phyloP scores from a whole-genome alignment of 306 rosid species.

The Gastrolobium villosum region DNA sequence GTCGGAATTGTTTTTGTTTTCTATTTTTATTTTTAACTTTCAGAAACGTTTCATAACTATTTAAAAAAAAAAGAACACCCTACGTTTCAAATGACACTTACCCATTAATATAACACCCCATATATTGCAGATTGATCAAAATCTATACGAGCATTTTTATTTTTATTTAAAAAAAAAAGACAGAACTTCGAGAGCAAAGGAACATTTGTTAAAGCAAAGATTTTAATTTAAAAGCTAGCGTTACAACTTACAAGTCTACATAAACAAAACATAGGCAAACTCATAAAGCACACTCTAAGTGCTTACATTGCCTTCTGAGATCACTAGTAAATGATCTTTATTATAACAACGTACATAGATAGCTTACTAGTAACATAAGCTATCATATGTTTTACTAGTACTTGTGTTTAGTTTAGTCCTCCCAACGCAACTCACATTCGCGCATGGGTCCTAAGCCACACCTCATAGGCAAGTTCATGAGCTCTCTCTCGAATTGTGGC shows the following conservation, averaged over 20 bases:
- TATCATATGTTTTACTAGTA: too few relatives aligned
- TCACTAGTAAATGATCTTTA: slow-evolving; percentile 26
- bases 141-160: too few relatives aligned
- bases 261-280: not conserved
- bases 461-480: not conserved
- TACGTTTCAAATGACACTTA: too few relatives aligned
- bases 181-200: too few relatives aligned
- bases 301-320: not conserved
- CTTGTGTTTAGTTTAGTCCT: not conserved
- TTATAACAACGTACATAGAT: slow-evolving; percentile 1
- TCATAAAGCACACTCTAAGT: slow-evolving; percentile 14
- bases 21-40: too few relatives aligned
- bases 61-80: too few relatives aligned
- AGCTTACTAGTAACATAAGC: not conserved
- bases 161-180: too few relatives aligned
- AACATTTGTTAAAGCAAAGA: not conserved
- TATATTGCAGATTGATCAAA: too few relatives aligned
- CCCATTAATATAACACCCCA: too few relatives aligned
- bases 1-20: too few relatives aligned
- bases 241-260: not conserved
- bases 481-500: not conserved
- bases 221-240: not conserved
- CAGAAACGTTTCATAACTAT: too few relatives aligned
- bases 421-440: not conserved
- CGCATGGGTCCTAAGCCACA: slow-evolving; percentile 24